These are phyloP conservation scores for Physcomitrium patens DNA, from an alignment of 225 moss, liverwort and hornwort species.

Conservation along the genomic window DNA sequence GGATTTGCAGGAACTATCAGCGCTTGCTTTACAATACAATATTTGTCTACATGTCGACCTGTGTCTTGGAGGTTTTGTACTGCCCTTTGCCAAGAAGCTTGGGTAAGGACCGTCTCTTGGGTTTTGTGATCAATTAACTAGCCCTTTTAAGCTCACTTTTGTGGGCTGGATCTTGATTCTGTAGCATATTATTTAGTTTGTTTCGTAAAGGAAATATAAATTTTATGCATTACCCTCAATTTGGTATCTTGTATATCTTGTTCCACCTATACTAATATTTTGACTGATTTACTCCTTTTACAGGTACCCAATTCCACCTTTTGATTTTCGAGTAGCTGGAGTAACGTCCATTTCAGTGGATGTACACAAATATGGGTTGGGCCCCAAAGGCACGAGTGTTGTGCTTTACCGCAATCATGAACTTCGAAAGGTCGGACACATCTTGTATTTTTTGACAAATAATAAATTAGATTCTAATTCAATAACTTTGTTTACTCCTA, in stretches of 20 bases:
- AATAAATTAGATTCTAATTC: not conserved
- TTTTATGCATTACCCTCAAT: constrained; percentile 3
- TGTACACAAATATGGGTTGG: constrained; percentile 97
- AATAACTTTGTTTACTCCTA: constrained; percentile 5
- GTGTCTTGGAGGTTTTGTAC: constrained; percentile 94
- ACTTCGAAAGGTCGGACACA: constrained; percentile 71
- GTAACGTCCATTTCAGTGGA: constrained; percentile 97
- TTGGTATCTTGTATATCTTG: not conserved
- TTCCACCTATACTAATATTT: constrained; percentile 4
- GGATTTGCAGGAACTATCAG: constrained; percentile 70
- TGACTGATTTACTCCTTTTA: constrained; percentile 18
- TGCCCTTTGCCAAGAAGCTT: constrained; percentile 94
- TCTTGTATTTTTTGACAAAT: not conserved
- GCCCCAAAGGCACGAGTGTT: constrained; percentile 96
- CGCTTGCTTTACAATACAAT: constrained; percentile 67
- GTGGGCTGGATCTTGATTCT: constrained; percentile 13
- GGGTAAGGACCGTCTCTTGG: constrained; percentile 56
- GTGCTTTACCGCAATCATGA: constrained; percentile 96
- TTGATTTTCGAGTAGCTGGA: constrained; percentile 94
- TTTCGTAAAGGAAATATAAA: constrained; percentile 1
- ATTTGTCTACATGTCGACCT: constrained; percentile 93
- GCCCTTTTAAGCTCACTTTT: not conserved
- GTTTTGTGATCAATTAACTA: not conserved
- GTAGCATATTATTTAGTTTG: not conserved
- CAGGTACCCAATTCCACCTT: constrained; percentile 85